phyloP scores from a whole-genome alignment of 495 filamentous ascomycete genomes.

The Copromyces sp. region DNA sequence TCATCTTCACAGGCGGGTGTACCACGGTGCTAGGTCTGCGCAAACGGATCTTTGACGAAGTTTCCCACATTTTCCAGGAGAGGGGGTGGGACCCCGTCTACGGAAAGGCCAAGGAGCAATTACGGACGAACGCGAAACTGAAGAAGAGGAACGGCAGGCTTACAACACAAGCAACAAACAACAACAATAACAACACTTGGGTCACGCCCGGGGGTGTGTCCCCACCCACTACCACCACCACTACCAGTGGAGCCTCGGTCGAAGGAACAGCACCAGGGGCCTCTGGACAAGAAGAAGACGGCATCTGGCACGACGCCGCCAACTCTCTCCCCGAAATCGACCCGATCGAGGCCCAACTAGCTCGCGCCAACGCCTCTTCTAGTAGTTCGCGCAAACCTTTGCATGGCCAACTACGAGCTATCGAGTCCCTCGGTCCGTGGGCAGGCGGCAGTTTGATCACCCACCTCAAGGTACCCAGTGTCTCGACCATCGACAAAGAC shows the following conservation, averaged over 20 bases:
- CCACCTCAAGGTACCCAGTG: constrained; percentile 63
- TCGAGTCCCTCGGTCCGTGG: constrained; percentile 84
- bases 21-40: constrained; percentile 74
- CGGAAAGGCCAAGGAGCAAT: constrained; percentile 49
- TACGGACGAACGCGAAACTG: constrained; percentile 42
- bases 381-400: constrained; percentile 6
- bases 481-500: constrained; percentile 80
- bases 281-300: constrained; percentile 11
- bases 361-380: neutral
- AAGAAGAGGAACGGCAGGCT: constrained; percentile 27
- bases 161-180: constrained; percentile 5
- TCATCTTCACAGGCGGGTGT: constrained; percentile 78
- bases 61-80: constrained; percentile 49
- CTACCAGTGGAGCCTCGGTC: constrained; percentile 5
- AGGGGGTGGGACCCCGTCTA: constrained; percentile 69
- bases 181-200: neutral
- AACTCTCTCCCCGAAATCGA: constrained; percentile 43
- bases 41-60: constrained; percentile 65
- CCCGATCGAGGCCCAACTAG: constrained; percentile 54
- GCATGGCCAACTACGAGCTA: constrained; percentile 54
- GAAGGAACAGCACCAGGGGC: neutral
- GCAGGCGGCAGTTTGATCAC: constrained; percentile 75
- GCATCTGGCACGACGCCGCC: constrained; percentile 32
- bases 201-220: neutral
- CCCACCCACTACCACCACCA: neutral